These are phyloP conservation scores for Strobilomyces echinocephalus DNA, from an alignment of 768 basidiomycete genomes.

Conservation along the genomic window DNA sequence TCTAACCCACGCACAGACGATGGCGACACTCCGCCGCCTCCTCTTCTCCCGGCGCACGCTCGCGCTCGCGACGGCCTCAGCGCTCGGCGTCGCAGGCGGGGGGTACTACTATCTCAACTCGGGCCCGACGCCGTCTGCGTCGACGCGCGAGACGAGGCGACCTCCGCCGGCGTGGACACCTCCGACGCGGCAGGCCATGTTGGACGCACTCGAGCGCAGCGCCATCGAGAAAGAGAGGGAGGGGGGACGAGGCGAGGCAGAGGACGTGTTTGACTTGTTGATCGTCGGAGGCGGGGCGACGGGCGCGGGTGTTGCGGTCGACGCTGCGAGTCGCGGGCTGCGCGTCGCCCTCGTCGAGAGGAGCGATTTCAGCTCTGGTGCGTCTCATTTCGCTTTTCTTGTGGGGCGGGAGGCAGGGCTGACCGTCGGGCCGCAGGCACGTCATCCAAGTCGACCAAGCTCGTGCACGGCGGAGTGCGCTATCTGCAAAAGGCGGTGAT, in stretches of 20 bases:
- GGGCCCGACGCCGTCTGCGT: slow-evolving; percentile 52
- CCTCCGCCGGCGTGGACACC: slow-evolving; percentile 80
- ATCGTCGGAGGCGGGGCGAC: slow-evolving; percentile 95
- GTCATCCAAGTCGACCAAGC: slow-evolving; percentile 95
- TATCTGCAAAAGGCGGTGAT: slow-evolving; percentile 97
- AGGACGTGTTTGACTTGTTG: slow-evolving; percentile 77
- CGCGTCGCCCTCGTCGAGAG: slow-evolving; percentile 91
- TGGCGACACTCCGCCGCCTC: slow-evolving; percentile 9
- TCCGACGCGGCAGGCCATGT: slow-evolving; percentile 62
- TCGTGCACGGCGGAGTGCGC: slow-evolving; percentile 96
- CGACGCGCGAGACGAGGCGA: slow-evolving; percentile 61
- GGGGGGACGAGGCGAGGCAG: slow-evolving; percentile 44
- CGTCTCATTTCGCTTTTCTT: slow-evolving; percentile 20
- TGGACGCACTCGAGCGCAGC: slow-evolving; percentile 42
- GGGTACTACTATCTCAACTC: slow-evolving; percentile 74
- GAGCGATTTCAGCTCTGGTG: slow-evolving; percentile 87
- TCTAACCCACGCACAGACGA: not conserved
- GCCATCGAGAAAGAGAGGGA: not conserved
- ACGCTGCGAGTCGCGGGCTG: slow-evolving; percentile 87
- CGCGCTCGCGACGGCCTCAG: slow-evolving; percentile 48
- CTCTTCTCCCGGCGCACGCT: slow-evolving; percentile 56
- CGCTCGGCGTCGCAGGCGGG: slow-evolving; percentile 48
- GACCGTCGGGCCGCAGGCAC: slow-evolving; percentile 56
- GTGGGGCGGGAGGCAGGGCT: not conserved
- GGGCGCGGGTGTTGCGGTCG: slow-evolving; percentile 93